Percentiles rank a stretch among this genome's conserved stretches.
phyloP scores from a whole-genome alignment of 1,284 basidiomycete species.

The Irpex sp. region DNA sequence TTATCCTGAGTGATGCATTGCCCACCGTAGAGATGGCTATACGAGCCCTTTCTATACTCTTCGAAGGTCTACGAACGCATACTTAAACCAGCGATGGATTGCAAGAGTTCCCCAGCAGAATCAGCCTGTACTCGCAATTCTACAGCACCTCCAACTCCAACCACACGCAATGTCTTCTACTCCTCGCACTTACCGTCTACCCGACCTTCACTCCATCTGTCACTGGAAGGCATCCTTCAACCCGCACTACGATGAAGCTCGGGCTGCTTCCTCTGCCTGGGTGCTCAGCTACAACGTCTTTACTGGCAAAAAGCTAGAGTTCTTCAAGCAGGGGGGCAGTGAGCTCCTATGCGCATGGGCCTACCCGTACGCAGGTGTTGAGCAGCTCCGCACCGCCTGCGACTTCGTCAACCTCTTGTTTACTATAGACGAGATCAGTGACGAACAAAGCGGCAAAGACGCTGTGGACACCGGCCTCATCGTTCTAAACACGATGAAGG shows the following conservation, averaged over 20 bases:
- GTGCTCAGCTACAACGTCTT: slow-evolving; percentile 58
- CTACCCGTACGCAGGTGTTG: slow-evolving; percentile 56
- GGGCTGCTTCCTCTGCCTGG: slow-evolving; percentile 58
- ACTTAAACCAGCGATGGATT: background rate
- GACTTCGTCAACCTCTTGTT: slow-evolving; percentile 69
- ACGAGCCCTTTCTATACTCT: background rate
- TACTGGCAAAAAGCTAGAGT: slow-evolving; percentile 54
- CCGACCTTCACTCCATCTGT: slow-evolving; percentile 50
- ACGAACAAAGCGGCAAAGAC: slow-evolving; percentile 57
- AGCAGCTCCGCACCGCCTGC: slow-evolving; percentile 56
- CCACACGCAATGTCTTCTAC: slow-evolving; percentile 11
- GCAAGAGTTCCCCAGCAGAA: background rate
- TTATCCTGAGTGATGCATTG: background rate
- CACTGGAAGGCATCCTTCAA: slow-evolving; percentile 44
- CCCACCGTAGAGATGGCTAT: background rate
- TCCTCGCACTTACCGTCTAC: slow-evolving; percentile 40
- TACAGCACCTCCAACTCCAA: background rate
- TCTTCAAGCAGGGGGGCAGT: slow-evolving; percentile 57
- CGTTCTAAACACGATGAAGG: slow-evolving; percentile 49
- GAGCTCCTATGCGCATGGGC: slow-evolving; percentile 61
- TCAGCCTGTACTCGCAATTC: background rate
- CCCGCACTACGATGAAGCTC: slow-evolving; percentile 51
- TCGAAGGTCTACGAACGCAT: background rate
- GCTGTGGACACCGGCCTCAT: slow-evolving; percentile 51
- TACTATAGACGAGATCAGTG: slow-evolving; percentile 67